Percentiles rank a stretch among this genome's conserved stretches.
Evolutionary conservation across 805 yeast species (phyloP).

Genomic region (Pichia exigua): DNA sequence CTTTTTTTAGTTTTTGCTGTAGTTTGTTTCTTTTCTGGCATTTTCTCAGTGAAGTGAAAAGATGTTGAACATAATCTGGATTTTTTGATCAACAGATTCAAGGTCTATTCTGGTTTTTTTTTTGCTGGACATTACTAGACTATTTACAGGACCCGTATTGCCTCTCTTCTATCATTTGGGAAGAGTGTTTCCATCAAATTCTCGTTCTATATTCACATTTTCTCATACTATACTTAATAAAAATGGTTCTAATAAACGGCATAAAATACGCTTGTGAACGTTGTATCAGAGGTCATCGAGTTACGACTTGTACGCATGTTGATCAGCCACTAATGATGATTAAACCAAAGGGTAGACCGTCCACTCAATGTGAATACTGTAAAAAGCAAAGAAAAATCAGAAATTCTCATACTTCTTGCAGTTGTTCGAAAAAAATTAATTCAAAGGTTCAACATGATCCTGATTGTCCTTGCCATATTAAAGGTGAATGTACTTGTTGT

Average conservation of each 20-base stretch:
- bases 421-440: slow-evolving; percentile 51
- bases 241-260: slow-evolving; percentile 86
- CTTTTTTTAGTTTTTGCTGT: not conserved
- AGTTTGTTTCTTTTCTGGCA: not conserved
- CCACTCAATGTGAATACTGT: slow-evolving; percentile 85
- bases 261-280: slow-evolving; percentile 93
- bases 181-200: not conserved
- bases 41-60: too few relatives aligned
- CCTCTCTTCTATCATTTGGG: not conserved
- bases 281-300: slow-evolving; percentile 95
- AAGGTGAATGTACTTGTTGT: slow-evolving; percentile 29
- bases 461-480: slow-evolving; percentile 27
- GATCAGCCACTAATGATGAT: slow-evolving; percentile 88
- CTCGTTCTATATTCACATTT: not conserved
- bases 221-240: not conserved
- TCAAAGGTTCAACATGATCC: slow-evolving; percentile 19
- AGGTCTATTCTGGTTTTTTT: too few relatives aligned
- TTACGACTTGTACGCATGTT: slow-evolving; percentile 85
- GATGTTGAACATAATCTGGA: too few relatives aligned
- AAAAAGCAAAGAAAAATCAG: slow-evolving; percentile 63
- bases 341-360: slow-evolving; percentile 94
- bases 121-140: too few relatives aligned
- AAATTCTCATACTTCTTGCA: slow-evolving; percentile 61
- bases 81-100: too few relatives aligned
- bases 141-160: not conserved